These are phyloP conservation scores for Selaginella moellendorffii DNA, from an alignment of 75 land plant species.

Conservation along the genomic window DNA sequence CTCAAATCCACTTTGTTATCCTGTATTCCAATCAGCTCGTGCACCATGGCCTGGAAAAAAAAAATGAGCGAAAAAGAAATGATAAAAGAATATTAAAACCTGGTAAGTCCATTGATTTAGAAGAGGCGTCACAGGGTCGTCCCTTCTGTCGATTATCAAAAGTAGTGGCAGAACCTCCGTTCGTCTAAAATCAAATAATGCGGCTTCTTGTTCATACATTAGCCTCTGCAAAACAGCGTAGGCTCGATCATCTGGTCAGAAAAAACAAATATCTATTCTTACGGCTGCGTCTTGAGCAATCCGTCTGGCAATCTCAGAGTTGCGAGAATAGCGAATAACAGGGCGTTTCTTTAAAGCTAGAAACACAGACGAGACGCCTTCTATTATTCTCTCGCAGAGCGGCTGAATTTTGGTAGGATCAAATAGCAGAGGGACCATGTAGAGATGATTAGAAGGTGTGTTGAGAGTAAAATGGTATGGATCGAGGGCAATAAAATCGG, in stretches of 20 bases:
- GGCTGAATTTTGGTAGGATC: slow-evolving; percentile 68
- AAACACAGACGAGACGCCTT: slow-evolving; percentile 82
- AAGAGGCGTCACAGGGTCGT: slow-evolving; percentile 96
- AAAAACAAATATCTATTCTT: slow-evolving; percentile 18
- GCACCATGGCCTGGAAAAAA: slow-evolving; percentile 89
- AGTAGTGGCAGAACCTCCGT: slow-evolving; percentile 75
- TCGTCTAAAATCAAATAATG: slow-evolving; percentile 89
- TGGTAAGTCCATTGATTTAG: slow-evolving; percentile 99
- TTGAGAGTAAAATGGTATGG: slow-evolving; percentile 83
- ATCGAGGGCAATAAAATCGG: slow-evolving; percentile 76
- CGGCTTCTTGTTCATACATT: slow-evolving; percentile 96
- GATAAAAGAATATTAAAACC: too few species aligned
- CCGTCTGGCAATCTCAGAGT: slow-evolving; percentile 77
- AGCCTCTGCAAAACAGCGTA: slow-evolving; percentile 41
- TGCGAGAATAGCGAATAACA: slow-evolving; percentile 67
- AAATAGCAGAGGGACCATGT: slow-evolving; percentile 71
- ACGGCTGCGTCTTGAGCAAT: slow-evolving; percentile 87
- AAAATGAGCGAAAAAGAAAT: slow-evolving; percentile 43
- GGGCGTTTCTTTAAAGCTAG: slow-evolving; percentile 80
- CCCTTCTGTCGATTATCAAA: slow-evolving; percentile 78
- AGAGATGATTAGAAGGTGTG: slow-evolving; percentile 54
- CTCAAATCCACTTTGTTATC: slow-evolving; percentile 82
- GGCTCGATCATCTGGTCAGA: too few species aligned
- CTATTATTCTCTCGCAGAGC: slow-evolving; percentile 69
- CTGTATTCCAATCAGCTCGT: slow-evolving; percentile 87